Evolutionary conservation across 2,329 filamentous ascomycete genomes (phyloP).

Genomic region (Ophiostoma sp.): DNA sequence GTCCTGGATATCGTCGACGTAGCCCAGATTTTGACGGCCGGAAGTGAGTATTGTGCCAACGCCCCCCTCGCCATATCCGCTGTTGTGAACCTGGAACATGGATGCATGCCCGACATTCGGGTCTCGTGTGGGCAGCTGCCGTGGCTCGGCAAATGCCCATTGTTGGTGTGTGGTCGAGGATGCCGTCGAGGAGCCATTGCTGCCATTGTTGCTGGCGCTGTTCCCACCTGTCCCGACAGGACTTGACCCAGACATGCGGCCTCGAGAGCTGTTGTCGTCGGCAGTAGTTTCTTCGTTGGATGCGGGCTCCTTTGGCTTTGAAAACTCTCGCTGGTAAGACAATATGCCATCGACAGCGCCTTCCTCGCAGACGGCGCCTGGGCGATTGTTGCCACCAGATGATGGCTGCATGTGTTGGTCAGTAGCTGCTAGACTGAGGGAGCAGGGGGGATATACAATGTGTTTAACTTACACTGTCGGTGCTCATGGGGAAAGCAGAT

Average conservation of each 20-base stretch:
- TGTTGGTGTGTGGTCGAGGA: constrained; percentile 18
- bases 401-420: constrained; percentile 25
- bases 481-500: constrained; percentile 49
- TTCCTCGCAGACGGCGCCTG: constrained; percentile 25
- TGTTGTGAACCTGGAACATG: constrained; percentile 21
- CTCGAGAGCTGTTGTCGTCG: constrained; percentile 15
- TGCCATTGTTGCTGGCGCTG: background rate
- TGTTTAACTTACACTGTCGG: constrained; percentile 40
- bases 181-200: constrained; percentile 8
- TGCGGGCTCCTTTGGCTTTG: constrained; percentile 17
- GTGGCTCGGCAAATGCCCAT: constrained; percentile 39
- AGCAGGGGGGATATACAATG: constrained; percentile 30
- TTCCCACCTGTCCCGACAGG: constrained; percentile 5
- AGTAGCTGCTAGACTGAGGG: background rate
- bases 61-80: constrained; percentile 22
- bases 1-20: constrained; percentile 42
- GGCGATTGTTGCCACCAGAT: constrained; percentile 11
- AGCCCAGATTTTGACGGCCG: constrained; percentile 30
- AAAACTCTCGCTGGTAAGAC: constrained; percentile 33
- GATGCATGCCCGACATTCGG: constrained; percentile 27
- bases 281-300: constrained; percentile 13
- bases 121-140: constrained; percentile 34
- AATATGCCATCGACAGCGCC: constrained; percentile 38
- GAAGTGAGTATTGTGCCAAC: constrained; percentile 15
- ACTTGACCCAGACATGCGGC: constrained; percentile 21